Evolutionary conservation across 148 eudicot species (phyloP), one percentile per base, ranked within the genome.

Genomic region (Polygonum maritimum): DNA sequence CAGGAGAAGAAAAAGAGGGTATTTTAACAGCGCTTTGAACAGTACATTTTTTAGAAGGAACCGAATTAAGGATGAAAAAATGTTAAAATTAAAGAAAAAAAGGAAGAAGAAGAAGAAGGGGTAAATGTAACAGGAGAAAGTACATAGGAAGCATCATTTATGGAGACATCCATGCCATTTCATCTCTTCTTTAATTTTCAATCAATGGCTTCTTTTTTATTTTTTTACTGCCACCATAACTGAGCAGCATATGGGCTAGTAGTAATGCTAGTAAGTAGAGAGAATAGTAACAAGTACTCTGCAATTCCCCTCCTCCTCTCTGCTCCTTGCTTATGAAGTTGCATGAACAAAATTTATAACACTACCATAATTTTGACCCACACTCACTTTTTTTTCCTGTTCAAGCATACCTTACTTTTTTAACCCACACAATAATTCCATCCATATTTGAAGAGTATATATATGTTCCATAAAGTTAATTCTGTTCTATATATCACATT

Each of bases 181-280:
- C 31, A 49, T 49, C 16, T 14, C 16, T 18, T 51, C n/a, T 51
- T 51, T 13, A 3, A 49, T 49, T 49, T 16, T 26, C 31, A 26
- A 49, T 49, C 16, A 4, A 10, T 51, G n/a, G n/a, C 55, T 5
- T 9, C 1, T 9, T 22, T 26, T 22, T 58, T 65, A 14, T 15
- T 2, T 36, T 2, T 65, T 67, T 67, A 36, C 16, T 36, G 36
- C 71, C 36, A n/a, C 71, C 18, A 36, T 65, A 67, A 38, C 44
- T 67, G 71, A 67, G 71, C 71, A 67, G 71, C 71, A 35, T 67
- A 60, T 60, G 69, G 69, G 69, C 69, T 60, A 60, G 69, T 67
- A 67, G 41, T 67, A 67, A 67, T 67, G 71, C 44, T 33, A 67
- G 71, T 67, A 67, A 67, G 44, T 67, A 67, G 44, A 67, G 71